Base-by-base conservation (phyloP, 805 yeast species). In the Candida montana region DNA sequence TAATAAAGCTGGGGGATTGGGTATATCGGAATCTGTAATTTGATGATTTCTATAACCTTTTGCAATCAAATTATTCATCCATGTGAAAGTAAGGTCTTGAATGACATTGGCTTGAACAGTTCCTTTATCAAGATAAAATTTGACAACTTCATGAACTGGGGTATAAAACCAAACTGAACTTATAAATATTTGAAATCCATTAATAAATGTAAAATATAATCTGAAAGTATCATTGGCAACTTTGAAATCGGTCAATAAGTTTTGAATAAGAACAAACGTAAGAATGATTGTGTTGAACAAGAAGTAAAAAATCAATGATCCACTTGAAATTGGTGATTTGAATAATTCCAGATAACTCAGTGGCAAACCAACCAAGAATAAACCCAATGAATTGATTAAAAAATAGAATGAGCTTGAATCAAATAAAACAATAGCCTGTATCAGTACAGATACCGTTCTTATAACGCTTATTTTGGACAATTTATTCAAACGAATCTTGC, bases 41-140 rank as follows among this genome's bases (percentile, higher is more conserved):
- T 76, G 77, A 32, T 70, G 65, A 40, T 45, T 49, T 28, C 36
- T 44, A 54, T 82, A 83, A 13, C 98, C 98, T 40, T 76, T 76
- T 50, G 67, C 75, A 81, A 93, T 87, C 54, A 93, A 66, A 1
- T 75, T 79, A 17, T 88, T 79, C 95, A 93, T 87, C 98, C 99
- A 93, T 21, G 80, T 66, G 60, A 93, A 91, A 0, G 95, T 81
- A 39, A 91, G 67, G 39, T 75, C 69, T 3, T 95, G 82, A 48
- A 91, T 77, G 13, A 89, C 65, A 57, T 90, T 81, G 11, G 88
- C 85, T 41, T 59, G 60, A 31, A 77, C 81, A 32, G 67, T 63
- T 1, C 81, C 83, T 33, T 59, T 56, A 24, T 57, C 48, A 7
- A 46, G 41, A 39, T 57, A 60, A 29, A 50, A 51, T 21, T 60